Evolutionary conservation across 2,329 filamentous ascomycete genomes (phyloP).

Genomic region (Cordyceps militaris): DNA sequence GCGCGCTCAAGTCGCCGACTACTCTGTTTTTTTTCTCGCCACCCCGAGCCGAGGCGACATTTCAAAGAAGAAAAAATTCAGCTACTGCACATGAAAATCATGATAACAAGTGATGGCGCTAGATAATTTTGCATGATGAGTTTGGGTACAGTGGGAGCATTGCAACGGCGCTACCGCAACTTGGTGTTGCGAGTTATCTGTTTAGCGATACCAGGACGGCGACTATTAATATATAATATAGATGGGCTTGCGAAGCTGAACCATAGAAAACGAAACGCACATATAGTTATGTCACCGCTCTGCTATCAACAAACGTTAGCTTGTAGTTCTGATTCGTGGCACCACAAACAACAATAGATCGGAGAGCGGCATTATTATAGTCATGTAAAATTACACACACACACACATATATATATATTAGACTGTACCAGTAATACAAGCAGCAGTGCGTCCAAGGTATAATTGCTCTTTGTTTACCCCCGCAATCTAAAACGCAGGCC

Average conservation of each 20-base stretch:
- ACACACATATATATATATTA: neutral
- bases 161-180: neutral
- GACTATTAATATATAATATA: neutral
- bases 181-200: neutral
- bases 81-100: neutral
- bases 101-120: neutral
- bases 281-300: neutral
- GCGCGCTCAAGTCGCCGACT: neutral
- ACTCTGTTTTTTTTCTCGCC: neutral
- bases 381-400: neutral
- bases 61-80: neutral
- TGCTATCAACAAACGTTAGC: neutral
- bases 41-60: constrained; percentile 7
- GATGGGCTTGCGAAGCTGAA: neutral
- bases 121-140: neutral
- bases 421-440: neutral
- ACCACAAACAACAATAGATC: neutral
- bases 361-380: neutral
- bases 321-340: too few species aligned
- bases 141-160: too few species aligned
- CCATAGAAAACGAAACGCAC: neutral
- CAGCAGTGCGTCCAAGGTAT: neutral
- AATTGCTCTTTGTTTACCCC: neutral
- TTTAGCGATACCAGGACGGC: neutral
- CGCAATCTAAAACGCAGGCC: constrained; percentile 5